These are phyloP conservation scores for Chrysophaeum taylorii DNA, from an alignment of 352 stramenopile genomes.

Conservation along the genomic window DNA sequence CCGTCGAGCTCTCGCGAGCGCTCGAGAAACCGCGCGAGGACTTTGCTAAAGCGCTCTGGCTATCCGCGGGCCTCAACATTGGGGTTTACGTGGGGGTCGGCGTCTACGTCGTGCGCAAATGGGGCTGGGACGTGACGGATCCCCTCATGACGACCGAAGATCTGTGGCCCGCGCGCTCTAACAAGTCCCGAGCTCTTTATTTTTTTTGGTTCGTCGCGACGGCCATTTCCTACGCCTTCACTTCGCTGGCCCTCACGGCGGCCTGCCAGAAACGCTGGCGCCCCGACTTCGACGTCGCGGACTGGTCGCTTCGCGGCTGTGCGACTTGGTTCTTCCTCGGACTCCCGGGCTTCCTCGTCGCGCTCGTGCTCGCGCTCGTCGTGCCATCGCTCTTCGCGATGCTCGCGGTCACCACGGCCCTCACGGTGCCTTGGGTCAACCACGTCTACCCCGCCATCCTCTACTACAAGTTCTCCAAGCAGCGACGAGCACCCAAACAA, in stretches of 20 bases:
- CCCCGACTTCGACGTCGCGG: conserved; percentile 13
- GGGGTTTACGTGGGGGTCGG: neutral
- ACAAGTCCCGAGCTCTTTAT: neutral
- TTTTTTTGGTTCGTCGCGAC: conserved; percentile 14
- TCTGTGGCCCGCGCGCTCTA: neutral
- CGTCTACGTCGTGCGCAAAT: neutral
- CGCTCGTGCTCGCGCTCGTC: neutral
- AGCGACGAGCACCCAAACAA: no score
- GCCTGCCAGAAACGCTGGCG: neutral
- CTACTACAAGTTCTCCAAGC: no score
- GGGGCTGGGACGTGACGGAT: conserved; percentile 8
- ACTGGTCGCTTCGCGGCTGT: neutral
- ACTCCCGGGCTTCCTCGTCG: neutral
- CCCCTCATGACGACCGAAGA: no score
- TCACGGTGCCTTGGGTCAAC: conserved; percentile 10
- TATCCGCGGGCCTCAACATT: conserved; percentile 2
- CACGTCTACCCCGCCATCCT: conserved; percentile 9
- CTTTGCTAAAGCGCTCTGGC: conserved; percentile 9
- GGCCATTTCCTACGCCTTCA: neutral
- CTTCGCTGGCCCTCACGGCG: neutral
- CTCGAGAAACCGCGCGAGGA: conserved; percentile 11
- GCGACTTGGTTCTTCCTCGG: neutral
- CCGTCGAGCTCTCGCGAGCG: conserved; percentile 3
- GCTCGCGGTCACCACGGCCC: conserved; percentile 1
- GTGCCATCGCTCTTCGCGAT: conserved; percentile 14